Conservation (phyloP, 2,329 filamentous ascomycete genomes). For the Botrytis sinoallii region DNA sequence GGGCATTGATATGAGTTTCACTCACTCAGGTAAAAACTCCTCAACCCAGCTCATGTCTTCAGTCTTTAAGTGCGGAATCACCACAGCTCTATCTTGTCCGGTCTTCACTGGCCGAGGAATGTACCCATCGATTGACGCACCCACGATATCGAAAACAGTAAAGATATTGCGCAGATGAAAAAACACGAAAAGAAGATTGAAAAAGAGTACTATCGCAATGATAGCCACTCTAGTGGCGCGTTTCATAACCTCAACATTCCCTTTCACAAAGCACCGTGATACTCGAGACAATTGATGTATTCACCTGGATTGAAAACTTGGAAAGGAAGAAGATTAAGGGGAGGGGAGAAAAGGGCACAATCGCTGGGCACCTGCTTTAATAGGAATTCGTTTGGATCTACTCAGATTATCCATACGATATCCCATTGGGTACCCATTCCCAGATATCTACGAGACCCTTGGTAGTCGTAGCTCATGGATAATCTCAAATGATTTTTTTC, state of each 20-base stretch:
- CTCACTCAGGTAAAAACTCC: conserved; percentile 7
- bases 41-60: conserved; percentile 7
- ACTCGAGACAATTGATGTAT: background rate
- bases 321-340: too few species aligned
- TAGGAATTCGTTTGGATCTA: background rate
- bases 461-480: background rate
- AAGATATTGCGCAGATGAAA: background rate
- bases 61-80: background rate
- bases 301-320: background rate
- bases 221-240: background rate
- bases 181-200: background rate
- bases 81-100: conserved; percentile 3
- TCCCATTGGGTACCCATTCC: background rate
- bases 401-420: background rate
- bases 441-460: background rate
- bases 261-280: background rate
- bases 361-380: background rate
- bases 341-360: background rate
- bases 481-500: background rate
- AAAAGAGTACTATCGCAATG: conserved; percentile 1
- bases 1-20: too few species aligned
- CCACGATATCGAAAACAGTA: background rate
- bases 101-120: background rate
- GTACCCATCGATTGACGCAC: background rate
- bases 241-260: background rate